Evolutionary conservation across 495 filamentous ascomycete genomes (phyloP), one percentile per base, ranked within the genome.

Genomic region (Aspergillus leporis): DNA sequence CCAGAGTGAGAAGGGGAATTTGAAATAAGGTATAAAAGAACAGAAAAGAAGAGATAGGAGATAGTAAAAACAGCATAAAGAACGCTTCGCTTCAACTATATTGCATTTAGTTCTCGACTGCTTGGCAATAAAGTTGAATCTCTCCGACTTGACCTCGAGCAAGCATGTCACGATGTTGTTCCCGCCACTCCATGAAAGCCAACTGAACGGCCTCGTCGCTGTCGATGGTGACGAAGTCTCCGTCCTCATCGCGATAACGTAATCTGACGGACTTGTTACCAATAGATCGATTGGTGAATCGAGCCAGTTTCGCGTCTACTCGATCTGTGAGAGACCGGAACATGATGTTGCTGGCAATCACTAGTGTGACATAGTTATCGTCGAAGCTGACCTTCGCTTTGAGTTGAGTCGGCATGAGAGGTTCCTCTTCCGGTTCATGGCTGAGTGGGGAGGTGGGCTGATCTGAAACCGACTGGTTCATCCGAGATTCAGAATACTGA

Each of bases 311-410:
- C 22, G 90, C 90, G 71, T 98, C 95, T 66, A 98, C 97, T n/a
- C 94, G 91, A 66, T 98, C 93, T 50, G 91, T 90, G 22, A 98
- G 80, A 30, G 90, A 92, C 50, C 92, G 90, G 74, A 95, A 97
- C 47, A 89, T 84, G 65, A 98, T 98, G 66, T 92, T 94, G 76
- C 88, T 93, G 21, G 90, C 86, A 45, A 95, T 94, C 32, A 98
- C 93, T 12, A 98, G 81, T 0, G 92, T 97, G 56, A 97, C 87
- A 63, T 95, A 93, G 51, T 85, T 85, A 8, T 84, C 80, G 16
- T 90, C 88, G 66, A 89, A 94, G 65, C 91, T 90, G 34, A 98
- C 92, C 73, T 92, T 96, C 53, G 97, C 92, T 69, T 96, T 97
- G 53, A 98, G 81, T 64, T 98, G 95, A 12, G 72, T 80, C 9